Evolutionary conservation across 139 green algal genomes (phyloP).

Genomic region (Picochlorum sp.): DNA sequence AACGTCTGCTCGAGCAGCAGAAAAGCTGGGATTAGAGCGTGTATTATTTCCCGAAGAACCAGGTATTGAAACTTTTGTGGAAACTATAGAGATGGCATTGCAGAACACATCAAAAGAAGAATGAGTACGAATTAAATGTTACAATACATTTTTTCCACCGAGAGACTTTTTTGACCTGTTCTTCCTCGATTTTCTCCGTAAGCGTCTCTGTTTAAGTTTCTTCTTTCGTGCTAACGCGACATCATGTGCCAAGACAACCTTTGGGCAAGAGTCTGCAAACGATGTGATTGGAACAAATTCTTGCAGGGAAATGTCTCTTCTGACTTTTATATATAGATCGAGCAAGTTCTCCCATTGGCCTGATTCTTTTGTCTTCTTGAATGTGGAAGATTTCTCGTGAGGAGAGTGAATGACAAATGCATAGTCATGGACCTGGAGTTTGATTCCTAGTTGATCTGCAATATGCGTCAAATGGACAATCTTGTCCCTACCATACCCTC

Average conservation of each 20-base stretch:
- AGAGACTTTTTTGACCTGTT: neutral
- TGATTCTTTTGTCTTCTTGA: conserved; percentile 8
- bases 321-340: conserved; percentile 6
- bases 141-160: neutral
- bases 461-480: conserved; percentile 13
- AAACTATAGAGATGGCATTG: conserved; percentile 38
- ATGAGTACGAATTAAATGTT: neutral
- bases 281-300: conserved; percentile 8
- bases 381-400: conserved; percentile 15
- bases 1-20: conserved; percentile 59
- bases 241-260: neutral
- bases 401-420: conserved; percentile 34
- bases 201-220: neutral
- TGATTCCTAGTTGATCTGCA: conserved; percentile 1
- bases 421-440: conserved; percentile 16
- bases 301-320: conserved; percentile 1
- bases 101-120: neutral
- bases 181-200: neutral
- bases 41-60: conserved; percentile 54
- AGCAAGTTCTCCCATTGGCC: conserved; percentile 10
- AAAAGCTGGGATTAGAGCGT: conserved; percentile 33
- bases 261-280: neutral
- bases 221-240: neutral
- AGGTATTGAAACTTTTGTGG: conserved; percentile 57
- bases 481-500: conserved; percentile 38